Evolutionary conservation across 1,139 yeast species (phyloP).

Genomic region (Yamadazyma sp.): DNA sequence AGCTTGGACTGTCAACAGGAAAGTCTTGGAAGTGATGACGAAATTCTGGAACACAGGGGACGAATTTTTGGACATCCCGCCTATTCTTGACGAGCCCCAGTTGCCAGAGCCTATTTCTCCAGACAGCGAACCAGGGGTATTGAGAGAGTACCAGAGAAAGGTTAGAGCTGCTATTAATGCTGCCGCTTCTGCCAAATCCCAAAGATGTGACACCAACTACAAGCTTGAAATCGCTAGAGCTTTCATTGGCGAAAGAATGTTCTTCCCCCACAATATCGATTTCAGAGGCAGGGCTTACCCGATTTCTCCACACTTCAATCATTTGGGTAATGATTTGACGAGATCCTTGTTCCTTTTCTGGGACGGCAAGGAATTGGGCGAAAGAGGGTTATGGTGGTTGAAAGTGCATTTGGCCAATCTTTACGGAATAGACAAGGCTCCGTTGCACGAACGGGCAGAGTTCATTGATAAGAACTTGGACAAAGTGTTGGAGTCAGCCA

Average conservation of each 20-base stretch:
- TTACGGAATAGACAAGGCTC: conserved; percentile 83
- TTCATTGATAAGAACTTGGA: conserved; percentile 72
- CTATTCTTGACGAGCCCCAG: conserved; percentile 50
- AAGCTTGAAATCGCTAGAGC: conserved; percentile 95
- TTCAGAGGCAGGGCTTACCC: conserved; percentile 98
- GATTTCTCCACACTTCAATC: conserved; percentile 74
- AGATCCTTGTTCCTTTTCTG: conserved; percentile 84
- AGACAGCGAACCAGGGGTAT: conserved; percentile 69
- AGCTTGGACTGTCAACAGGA: conserved; percentile 87
- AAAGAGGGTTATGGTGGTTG: conserved; percentile 77
- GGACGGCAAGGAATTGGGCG: conserved; percentile 82
- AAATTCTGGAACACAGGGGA: conserved; percentile 87
- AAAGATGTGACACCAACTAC: conserved; percentile 91
- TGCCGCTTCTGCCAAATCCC: conserved; percentile 71
- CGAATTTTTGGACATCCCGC: conserved; percentile 79
- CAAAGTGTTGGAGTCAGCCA: conserved; percentile 64
- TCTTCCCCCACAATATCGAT: conserved; percentile 91
- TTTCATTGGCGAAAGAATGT: conserved; percentile 82
- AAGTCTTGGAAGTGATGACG: conserved; percentile 66
- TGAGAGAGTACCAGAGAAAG: conserved; percentile 65
- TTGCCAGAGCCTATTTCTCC: conserved; percentile 67
- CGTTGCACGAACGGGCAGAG: conserved; percentile 70
- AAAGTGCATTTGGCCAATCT: conserved; percentile 88
- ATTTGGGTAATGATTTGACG: conserved; percentile 88
- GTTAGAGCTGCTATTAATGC: conserved; percentile 60